Base-by-base conservation (phyloP, 2,329 filamentous ascomycete species). In the Penicillium sp. region DNA sequence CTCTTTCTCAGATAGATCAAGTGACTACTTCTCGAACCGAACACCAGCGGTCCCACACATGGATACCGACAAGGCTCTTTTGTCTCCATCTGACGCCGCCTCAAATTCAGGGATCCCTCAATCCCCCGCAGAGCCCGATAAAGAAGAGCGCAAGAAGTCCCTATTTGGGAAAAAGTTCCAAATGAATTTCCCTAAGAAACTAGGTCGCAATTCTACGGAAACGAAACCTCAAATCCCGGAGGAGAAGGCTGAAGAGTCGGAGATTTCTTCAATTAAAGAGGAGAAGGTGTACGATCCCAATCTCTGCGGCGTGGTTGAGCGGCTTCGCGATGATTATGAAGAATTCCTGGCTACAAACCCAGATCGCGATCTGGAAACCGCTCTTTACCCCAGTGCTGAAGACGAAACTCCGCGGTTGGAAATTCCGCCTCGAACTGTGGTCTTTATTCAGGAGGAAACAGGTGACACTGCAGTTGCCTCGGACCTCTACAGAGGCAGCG, bases 401-500 rank as follows among this genome's bases (percentile, higher is more conserved):
- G 74, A 65, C 44, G 78, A 80, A 57, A 78, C 78, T 0, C 78
- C 78, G 7, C 60, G 67, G 14, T 57, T 81, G 29, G 59, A 70
- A 13, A 75, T 76, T 39, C 78, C 78, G 4, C 57, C 73, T 13
- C 70, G 79, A 57, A 86, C 83, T 1, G 81, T 78, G 0, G 83
- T 87, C 30, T 75, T 87, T 14, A 86, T 87, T 35, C 84, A 87
- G 64, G 84, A 87, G 67, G 84, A 87, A 56, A 77, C 81, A 4
- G 82, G 82, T 2, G 83, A 85, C 61, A 79, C 81, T 36, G 84
- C 83, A 23, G 84, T 85, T 29, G 81, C 85, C 53, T 90, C 90
- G 27, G 94, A 97, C 76, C 78, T 97, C 10, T 99, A 97, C 69
- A 84, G 94, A 66, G 93, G 94, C 27, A 96, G 88, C 3, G 90